Evolutionary conservation across 768 basidiomycete species (phyloP), one percentile per base, ranked within the genome.

Genomic region (Pholiota microspora): DNA sequence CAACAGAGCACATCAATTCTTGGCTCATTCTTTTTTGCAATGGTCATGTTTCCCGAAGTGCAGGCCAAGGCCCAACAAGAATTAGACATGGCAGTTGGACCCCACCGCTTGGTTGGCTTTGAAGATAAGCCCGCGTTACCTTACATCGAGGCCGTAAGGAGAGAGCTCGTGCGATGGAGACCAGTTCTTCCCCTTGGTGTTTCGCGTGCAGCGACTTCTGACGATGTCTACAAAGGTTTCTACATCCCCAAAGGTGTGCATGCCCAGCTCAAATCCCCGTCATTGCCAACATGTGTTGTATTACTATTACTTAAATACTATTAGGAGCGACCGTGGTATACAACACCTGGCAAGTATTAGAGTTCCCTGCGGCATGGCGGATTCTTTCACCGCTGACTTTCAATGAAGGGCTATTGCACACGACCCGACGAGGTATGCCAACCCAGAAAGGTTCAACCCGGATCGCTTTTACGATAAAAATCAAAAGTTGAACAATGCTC

Each of bases 31-130:
- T 42, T 51, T 27, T 40, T 29, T 16, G 61, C 70, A 7, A 75
- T 78, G 73, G 59, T 67, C 5, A 50, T 69, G 6, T 54, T 75
- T 48, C 77, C 76, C 1, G 73, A 74, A 1, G 66, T 70, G 1
- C 73, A 74, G 59, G 61, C 56, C 49, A 67, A 66, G 21, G 76
- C 73, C 1, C 76, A 78, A 46, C 57, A 55, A 6, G 78, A 77
- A 44, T 64, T 80, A 9, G 75, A 78, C 29, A 40, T 27, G 1
- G 23, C 48, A 0, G 62, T 75, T 9, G 72, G 71, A 4, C 49
- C 49, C 8, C 62, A 65, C 23, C 65, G 73, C 0, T 61, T 78
- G 6, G 73, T 74, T 1, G 68, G 58, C 0, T 51, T 70, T n/a
- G 67, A 66, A 2, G 75, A 78, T 49, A 58, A 60, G 2, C 57